Conservation (phyloP, 2,329 filamentous ascomycete genomes). For the Neocucurbitaria cava region DNA sequence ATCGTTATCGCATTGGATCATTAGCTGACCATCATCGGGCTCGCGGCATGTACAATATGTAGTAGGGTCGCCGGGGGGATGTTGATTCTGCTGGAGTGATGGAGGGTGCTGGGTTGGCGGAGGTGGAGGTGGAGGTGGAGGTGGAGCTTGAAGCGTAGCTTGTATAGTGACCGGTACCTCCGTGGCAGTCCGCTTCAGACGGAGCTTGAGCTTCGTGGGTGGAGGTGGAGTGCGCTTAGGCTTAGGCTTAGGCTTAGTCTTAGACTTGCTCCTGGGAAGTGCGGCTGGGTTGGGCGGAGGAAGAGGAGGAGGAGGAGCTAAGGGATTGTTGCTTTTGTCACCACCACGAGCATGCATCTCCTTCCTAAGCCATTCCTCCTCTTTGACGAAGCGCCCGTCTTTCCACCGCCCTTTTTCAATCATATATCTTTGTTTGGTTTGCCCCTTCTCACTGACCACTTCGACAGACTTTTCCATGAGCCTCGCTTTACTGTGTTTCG, state of each 20-base stretch:
- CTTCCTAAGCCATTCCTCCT: neutral
- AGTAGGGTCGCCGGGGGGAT: neutral
- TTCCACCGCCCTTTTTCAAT: neutral
- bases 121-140: neutral
- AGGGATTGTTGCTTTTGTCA: too few relatives aligned
- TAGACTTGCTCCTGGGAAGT: neutral
- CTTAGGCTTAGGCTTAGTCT: too few relatives aligned
- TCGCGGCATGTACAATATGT: constrained; percentile 8
- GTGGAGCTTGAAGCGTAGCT: neutral
- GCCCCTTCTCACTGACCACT: neutral
- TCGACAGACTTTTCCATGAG: constrained; percentile 6
- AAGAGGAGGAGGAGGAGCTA: too few relatives aligned
- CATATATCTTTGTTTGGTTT: neutral
- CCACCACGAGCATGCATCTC: neutral
- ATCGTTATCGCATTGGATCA: constrained; percentile 12
- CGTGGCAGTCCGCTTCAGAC: too few relatives aligned
- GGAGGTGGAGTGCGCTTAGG: too few relatives aligned
- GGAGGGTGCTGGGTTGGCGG: neutral
- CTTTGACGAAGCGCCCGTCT: neutral
- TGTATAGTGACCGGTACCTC: too few relatives aligned
- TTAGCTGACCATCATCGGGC: constrained; percentile 4
- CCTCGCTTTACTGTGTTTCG: neutral
- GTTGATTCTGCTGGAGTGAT: too few relatives aligned
- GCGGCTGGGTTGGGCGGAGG: neutral
- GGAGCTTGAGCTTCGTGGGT: neutral